phyloP scores from a whole-genome alignment of 208 protist genomes.

The Wallacemonas rigidus region DNA sequence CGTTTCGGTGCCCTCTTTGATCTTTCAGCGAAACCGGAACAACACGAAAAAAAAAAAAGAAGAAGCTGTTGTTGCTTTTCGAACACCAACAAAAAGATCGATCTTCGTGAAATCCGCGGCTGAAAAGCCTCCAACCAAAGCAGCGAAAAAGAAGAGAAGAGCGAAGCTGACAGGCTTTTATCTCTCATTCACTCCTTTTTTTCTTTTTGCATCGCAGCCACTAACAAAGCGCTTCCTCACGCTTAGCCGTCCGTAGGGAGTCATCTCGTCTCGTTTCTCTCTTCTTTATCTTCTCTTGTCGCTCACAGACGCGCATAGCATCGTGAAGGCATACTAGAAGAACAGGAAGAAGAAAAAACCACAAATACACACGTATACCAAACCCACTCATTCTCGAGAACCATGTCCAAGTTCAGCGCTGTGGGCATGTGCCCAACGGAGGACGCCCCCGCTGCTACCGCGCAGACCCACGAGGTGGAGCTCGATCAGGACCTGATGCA shows the following conservation, averaged over 20 bases:
- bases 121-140: background rate
- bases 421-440: slow-evolving; percentile 13
- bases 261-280: background rate
- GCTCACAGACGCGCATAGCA: background rate
- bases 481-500: slow-evolving; percentile 38
- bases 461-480: slow-evolving; percentile 18
- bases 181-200: slow-evolving; percentile 18
- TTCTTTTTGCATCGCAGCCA: slow-evolving; percentile 7
- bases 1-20: too few relatives aligned
- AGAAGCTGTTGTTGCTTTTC: too few relatives aligned
- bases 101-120: too few relatives aligned
- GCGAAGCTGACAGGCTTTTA: background rate
- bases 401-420: background rate
- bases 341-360: slow-evolving; percentile 9
- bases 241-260: background rate
- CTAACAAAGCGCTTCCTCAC: too few relatives aligned
- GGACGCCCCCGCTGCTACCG: background rate
- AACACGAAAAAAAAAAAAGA: too few relatives aligned
- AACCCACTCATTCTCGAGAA: background rate
- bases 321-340: background rate
- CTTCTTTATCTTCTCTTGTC: slow-evolving; percentile 18
- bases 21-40: too few relatives aligned
- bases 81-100: too few relatives aligned
- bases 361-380: background rate
- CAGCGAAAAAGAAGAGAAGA: slow-evolving; percentile 17